These are phyloP conservation scores for Aspergillus hiratsukae DNA, from an alignment of 2,329 filamentous ascomycete species.

Conservation along the genomic window DNA sequence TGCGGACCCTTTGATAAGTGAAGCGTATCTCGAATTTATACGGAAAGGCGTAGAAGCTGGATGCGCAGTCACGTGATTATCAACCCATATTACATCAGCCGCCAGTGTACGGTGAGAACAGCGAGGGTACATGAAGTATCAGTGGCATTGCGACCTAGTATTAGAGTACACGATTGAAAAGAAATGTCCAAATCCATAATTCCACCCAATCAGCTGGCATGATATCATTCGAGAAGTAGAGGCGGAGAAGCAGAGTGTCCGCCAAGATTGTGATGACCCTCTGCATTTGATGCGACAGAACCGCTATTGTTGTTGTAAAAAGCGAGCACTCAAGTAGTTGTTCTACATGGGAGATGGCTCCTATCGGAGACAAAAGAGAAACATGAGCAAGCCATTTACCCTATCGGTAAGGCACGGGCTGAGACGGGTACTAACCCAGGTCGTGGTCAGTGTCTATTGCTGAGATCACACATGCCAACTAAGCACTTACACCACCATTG, in stretches of 20 bases:
- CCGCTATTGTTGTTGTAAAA: slow-evolving; percentile 21
- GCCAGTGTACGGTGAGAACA: neutral
- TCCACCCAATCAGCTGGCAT: slow-evolving; percentile 19
- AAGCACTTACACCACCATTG: slow-evolving; percentile 22
- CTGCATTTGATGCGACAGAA: slow-evolving; percentile 14
- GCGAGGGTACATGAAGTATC: slow-evolving; percentile 1
- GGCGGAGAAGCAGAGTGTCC: slow-evolving; percentile 6
- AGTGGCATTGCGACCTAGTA: slow-evolving; percentile 16
- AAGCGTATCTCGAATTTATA: slow-evolving; percentile 26
- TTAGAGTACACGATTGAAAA: slow-evolving; percentile 27
- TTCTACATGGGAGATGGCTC: slow-evolving; percentile 17
- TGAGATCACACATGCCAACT: neutral
- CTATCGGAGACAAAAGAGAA: slow-evolving; percentile 9
- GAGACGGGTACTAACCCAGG: neutral
- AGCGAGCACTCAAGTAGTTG: slow-evolving; percentile 3
- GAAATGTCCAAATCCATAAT: slow-evolving; percentile 20
- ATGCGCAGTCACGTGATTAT: slow-evolving; percentile 23
- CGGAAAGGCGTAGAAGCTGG: slow-evolving; percentile 14
- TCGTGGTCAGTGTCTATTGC: neutral
- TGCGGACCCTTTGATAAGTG: neutral
- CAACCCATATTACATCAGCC: neutral
- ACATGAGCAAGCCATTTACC: slow-evolving; percentile 1
- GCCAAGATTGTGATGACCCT: neutral
- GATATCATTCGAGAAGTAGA: slow-evolving; percentile 15
- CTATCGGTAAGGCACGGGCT: slow-evolving; percentile 1